These are phyloP conservation scores for Lophium mytilinum DNA, from an alignment of 495 filamentous ascomycete species.

Conservation along the genomic window DNA sequence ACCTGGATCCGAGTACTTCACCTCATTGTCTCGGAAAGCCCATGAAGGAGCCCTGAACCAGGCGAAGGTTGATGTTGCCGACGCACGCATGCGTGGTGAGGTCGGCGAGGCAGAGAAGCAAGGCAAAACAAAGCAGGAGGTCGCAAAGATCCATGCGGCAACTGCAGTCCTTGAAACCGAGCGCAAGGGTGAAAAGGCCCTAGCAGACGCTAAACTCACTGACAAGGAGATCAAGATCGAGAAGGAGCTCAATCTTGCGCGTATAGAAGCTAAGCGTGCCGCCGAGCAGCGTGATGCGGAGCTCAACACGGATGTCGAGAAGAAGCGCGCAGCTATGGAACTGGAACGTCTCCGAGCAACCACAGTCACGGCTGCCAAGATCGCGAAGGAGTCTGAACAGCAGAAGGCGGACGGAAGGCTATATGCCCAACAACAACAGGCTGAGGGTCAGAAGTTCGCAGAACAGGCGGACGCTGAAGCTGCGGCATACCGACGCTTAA, in stretches of 20 bases:
- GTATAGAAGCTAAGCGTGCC: conserved; percentile 60
- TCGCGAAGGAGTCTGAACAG: conserved; percentile 61
- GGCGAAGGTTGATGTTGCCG: conserved; percentile 68
- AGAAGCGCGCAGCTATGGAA: conserved; percentile 68
- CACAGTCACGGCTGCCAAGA: conserved; percentile 70
- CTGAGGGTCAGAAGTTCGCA: conserved; percentile 27
- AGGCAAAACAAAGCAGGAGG: conserved; percentile 68
- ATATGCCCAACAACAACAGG: conserved; percentile 36
- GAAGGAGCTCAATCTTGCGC: conserved; percentile 60
- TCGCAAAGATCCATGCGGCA: conserved; percentile 73
- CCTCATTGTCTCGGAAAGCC: conserved; percentile 67
- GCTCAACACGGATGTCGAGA: conserved; percentile 63
- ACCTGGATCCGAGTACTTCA: conserved; percentile 68
- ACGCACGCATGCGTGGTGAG: conserved; percentile 67
- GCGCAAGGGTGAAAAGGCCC: conserved; percentile 69
- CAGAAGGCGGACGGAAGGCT: conserved; percentile 62
- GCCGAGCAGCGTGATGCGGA: conserved; percentile 68
- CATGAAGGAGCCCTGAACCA: conserved; percentile 79
- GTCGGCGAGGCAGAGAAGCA: conserved; percentile 72
- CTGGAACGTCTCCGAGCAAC: conserved; percentile 66
- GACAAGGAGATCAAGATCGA: conserved; percentile 62
- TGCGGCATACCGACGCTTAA: conserved; percentile 13
- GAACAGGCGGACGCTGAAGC: conserved; percentile 32
- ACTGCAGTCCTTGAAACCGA: conserved; percentile 77
- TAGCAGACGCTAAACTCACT: conserved; percentile 63